phyloP scores from a whole-genome alignment of 805 yeast species.

The Candida manassasensis region DNA sequence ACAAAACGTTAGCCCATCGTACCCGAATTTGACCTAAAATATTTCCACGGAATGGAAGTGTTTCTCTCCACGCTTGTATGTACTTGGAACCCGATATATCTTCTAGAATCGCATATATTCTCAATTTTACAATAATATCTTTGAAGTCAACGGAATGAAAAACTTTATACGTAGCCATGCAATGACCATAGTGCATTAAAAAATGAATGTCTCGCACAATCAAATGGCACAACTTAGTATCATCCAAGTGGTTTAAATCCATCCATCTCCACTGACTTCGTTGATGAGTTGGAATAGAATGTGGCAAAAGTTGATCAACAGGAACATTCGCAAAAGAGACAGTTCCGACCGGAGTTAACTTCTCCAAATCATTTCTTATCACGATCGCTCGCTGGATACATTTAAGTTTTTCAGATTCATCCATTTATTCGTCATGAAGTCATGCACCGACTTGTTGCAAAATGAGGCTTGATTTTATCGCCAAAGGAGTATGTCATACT shows the following conservation, averaged over 20 bases:
- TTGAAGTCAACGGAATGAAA: constrained; percentile 11
- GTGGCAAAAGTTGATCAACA: constrained; percentile 24
- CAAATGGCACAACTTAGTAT: constrained; percentile 9
- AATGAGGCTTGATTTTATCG: too few relatives aligned
- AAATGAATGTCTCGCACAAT: constrained; percentile 38
- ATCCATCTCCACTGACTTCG: constrained; percentile 53
- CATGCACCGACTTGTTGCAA: too few relatives aligned
- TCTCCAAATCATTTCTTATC: constrained; percentile 37
- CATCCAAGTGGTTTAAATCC: constrained; percentile 38
- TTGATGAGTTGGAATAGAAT: constrained; percentile 18
- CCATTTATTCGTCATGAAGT: too few relatives aligned
- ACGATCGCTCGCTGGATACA: constrained; percentile 25
- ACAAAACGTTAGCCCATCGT: background rate
- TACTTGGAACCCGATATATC: constrained; percentile 35
- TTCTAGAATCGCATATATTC: constrained; percentile 46
- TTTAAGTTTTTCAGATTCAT: too few relatives aligned
- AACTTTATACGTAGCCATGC: constrained; percentile 41
- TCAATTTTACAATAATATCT: constrained; percentile 22
- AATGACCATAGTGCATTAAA: constrained; percentile 36
- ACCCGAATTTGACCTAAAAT: background rate
- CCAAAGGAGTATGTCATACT: too few relatives aligned
- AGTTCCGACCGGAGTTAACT: constrained; percentile 46
- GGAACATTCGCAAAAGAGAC: constrained; percentile 44
- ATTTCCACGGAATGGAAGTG: constrained; percentile 15
- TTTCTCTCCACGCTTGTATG: constrained; percentile 31